Evolutionary conservation across 768 basidiomycete species (phyloP), one percentile per base, ranked within the genome.

Genomic region (Calocybe gangraenosa): DNA sequence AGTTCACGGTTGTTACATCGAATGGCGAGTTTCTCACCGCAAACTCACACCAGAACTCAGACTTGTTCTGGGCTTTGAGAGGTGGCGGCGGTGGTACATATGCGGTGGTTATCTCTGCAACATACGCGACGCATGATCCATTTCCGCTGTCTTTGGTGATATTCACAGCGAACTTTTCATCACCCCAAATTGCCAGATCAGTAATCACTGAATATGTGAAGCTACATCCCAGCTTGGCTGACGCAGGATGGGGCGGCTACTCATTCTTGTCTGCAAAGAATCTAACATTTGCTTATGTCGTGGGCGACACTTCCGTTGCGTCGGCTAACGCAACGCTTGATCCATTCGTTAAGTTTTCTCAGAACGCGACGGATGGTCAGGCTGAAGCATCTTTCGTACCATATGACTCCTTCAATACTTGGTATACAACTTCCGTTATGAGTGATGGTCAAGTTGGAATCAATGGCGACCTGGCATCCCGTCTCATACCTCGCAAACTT

Each of bases 41-140:
- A 17, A 79, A 78, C 51, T 49, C 52, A 0, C 58, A 67, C 51
- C 60, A 65, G 34, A 60, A 77, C 47, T 11, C 59, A 2, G 73
- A 79, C 43, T 64, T 79, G 3, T 79, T 75, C 59, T 80, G 74
- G 70, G 76, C 78, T 0, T 52, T 80, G 41, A 65, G 76, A 22
- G 77, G 76, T 1, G 69, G 69, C 1, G 78, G 78, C 0, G 76
- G 75, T 5, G 67, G 71, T 10, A 78, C 72, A 0, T 78, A 62
- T 37, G 76, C 73, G 6, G 62, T 79, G n/a, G 60, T 78, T 37
- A 68, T 67, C 3, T 71, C 70, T 1, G 69, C 67, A 5, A 75
- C 75, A 1, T 77, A 78, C 49, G 55, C 56, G 40, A 75, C 71
- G 0, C 65, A 76, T 40, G 65, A 70, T 1, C 17, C 46, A 7